Base-by-base conservation (phyloP, 1,139 yeast species). In the Taphrina communis region DNA sequence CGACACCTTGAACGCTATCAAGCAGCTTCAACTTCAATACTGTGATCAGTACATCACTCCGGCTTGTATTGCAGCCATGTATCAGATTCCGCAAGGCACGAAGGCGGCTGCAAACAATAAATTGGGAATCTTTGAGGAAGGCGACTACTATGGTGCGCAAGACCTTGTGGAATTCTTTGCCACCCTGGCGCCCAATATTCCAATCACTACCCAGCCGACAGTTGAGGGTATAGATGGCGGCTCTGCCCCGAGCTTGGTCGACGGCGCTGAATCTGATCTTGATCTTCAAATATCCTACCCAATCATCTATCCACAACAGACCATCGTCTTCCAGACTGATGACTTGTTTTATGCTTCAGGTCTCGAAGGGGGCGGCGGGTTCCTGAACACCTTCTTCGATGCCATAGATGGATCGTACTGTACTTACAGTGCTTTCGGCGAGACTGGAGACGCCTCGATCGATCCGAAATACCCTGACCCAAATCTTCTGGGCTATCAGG, bases 11-110 rank as follows among this genome's bases (percentile, higher is more conserved):
- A 50, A 50, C 21, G 36, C 21, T 8, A 50, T 50, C 53, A 50
- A 50, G 53, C 36, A 21, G 53, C 36, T 50, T 31, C 17, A 38
- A 12, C 60, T 56, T 7, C 25, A 38, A 35, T 42, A 52, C 36
- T 62, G 66, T 46, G 50, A 62, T 21, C 53, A 21, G 5, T 21
- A 38, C 42, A 52, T 52, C 51, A 62, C 66, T 7, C 66, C 66
- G 17, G 52, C 51, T 1, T 62, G 66, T 35, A 44, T 62, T 12
- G 48, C 42, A 21, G 59, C 44, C 53, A 25, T 62, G 53, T 62
- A 62, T 56, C 42, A 62, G 17, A 41, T 62, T 5, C 48, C 59
- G 4, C 51, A 44, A 38, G 25, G 19, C 35, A 17, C 51, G 11
- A 17, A 21, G 42, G 31, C 19, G 6, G 44, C 38, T 17, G 17